Evolutionary conservation across 345 rosid genomes (phyloP).

Genomic region (Pistacia atlantica): DNA sequence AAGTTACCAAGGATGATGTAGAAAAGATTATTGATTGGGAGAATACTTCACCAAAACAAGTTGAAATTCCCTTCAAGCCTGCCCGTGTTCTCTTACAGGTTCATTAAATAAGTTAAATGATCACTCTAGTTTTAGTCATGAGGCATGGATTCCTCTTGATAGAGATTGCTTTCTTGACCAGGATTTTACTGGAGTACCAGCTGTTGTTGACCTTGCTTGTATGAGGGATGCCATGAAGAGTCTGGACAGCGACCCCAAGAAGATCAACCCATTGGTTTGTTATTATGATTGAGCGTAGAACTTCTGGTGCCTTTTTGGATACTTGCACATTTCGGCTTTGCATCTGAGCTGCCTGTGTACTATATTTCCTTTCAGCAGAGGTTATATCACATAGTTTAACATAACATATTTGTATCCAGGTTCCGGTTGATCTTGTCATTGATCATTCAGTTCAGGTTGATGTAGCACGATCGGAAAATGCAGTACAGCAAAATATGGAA

Average conservation of each 20-base stretch:
- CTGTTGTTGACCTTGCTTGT: conserved; percentile 86
- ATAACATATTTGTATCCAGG: conserved; percentile 40
- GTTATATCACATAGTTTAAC: background rate
- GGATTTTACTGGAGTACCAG: conserved; percentile 95
- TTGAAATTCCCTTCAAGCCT: conserved; percentile 92
- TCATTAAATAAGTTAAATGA: background rate
- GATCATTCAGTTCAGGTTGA: conserved; percentile 96
- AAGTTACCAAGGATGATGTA: conserved; percentile 78
- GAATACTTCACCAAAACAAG: conserved; percentile 56
- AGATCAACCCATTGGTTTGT: conserved; percentile 89
- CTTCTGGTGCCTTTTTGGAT: background rate
- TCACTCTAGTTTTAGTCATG: background rate
- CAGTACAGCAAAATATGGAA: conserved; percentile 67
- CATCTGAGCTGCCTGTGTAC: background rate
- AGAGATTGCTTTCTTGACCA: conserved; percentile 16
- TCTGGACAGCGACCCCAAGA: conserved; percentile 72
- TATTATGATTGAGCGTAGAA: background rate
- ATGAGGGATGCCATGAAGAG: conserved; percentile 87
- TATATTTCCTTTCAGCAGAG: background rate
- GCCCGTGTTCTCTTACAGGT: conserved; percentile 89
- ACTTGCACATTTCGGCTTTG: background rate
- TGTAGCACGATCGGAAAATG: conserved; percentile 70
- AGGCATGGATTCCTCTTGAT: background rate
- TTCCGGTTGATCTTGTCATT: conserved; percentile 84
- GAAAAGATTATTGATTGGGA: conserved; percentile 92